Conservation (phyloP, 2,329 filamentous ascomycete genomes). For the Fusarium burgessii region DNA sequence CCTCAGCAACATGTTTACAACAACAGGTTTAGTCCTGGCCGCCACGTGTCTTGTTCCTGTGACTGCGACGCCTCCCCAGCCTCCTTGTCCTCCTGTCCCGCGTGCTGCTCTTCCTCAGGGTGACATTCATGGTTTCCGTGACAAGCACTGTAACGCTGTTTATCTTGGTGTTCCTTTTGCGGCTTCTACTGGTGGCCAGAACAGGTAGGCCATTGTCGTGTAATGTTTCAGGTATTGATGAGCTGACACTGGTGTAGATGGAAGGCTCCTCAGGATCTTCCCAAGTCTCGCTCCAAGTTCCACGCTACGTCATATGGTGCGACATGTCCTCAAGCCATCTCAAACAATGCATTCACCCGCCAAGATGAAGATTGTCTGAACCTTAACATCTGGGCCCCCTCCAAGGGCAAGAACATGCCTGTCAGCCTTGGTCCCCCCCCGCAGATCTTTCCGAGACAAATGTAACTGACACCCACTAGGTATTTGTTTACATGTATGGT, state of each 20-base stretch:
- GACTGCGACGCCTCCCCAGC: neutral
- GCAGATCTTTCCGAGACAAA: neutral
- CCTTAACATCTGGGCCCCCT: slow-evolving; percentile 54
- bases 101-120: slow-evolving; percentile 45
- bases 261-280: slow-evolving; percentile 38
- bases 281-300: slow-evolving; percentile 22
- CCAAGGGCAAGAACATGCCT: slow-evolving; percentile 44
- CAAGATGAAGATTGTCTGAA: slow-evolving; percentile 58
- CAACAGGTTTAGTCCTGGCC: slow-evolving; percentile 32
- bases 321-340: slow-evolving; percentile 44
- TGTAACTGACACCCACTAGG: slow-evolving; percentile 14
- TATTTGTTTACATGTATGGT: slow-evolving; percentile 58
- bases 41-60: slow-evolving; percentile 22
- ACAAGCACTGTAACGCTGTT: slow-evolving; percentile 50
- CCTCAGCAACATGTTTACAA: slow-evolving; percentile 21
- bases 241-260: slow-evolving; percentile 32
- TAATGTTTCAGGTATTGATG: neutral
- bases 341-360: slow-evolving; percentile 23
- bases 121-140: slow-evolving; percentile 52
- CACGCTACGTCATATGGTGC: slow-evolving; percentile 36
- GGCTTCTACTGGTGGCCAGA: slow-evolving; percentile 54
- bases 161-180: slow-evolving; percentile 56
- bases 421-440: slow-evolving; percentile 28
- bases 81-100: slow-evolving; percentile 14
- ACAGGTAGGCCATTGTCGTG: slow-evolving; percentile 40